These are phyloP conservation scores for Saprolegnia parasitica DNA, from an alignment of 352 stramenopile genomes.

Conservation along the genomic window DNA sequence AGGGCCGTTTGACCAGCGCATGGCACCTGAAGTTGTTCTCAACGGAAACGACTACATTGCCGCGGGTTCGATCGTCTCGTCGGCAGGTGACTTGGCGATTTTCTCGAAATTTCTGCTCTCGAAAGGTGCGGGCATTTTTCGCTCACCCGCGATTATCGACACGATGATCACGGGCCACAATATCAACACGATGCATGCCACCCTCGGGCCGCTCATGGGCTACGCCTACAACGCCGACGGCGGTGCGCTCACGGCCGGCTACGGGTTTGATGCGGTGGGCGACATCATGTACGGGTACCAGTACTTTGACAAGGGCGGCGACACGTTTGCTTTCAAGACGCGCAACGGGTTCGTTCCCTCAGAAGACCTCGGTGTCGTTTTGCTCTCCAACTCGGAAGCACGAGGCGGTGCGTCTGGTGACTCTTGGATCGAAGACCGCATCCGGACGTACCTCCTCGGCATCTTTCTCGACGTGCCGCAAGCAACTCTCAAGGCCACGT, in stretches of 20 bases:
- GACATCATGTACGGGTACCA: slow-evolving; percentile 51
- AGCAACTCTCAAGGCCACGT: slow-evolving; percentile 47
- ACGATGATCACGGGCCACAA: slow-evolving; percentile 59
- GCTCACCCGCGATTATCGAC: slow-evolving; percentile 37
- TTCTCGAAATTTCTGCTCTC: slow-evolving; percentile 51
- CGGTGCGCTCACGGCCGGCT: slow-evolving; percentile 42
- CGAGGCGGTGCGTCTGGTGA: neutral
- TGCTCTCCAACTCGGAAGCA: slow-evolving; percentile 48
- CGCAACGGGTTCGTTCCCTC: slow-evolving; percentile 48
- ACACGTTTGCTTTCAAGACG: slow-evolving; percentile 48
- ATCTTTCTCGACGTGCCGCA: slow-evolving; percentile 63
- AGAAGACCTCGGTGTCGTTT: slow-evolving; percentile 48
- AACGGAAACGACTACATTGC: slow-evolving; percentile 31
- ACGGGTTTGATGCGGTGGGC: slow-evolving; percentile 58
- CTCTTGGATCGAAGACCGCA: slow-evolving; percentile 51
- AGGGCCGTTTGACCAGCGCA: slow-evolving; percentile 45
- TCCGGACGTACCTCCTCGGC: slow-evolving; percentile 59
- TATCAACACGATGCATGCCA: neutral
- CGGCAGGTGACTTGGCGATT: slow-evolving; percentile 47
- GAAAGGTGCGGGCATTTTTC: slow-evolving; percentile 42
- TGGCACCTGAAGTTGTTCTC: neutral
- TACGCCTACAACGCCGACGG: slow-evolving; percentile 49
- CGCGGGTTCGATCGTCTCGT: slow-evolving; percentile 48
- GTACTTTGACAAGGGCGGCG: slow-evolving; percentile 64
- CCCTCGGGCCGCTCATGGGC: slow-evolving; percentile 30